Conservation (phyloP, 2,329 filamentous ascomycete genomes). For the Lasiodiplodia hormozganensis region DNA sequence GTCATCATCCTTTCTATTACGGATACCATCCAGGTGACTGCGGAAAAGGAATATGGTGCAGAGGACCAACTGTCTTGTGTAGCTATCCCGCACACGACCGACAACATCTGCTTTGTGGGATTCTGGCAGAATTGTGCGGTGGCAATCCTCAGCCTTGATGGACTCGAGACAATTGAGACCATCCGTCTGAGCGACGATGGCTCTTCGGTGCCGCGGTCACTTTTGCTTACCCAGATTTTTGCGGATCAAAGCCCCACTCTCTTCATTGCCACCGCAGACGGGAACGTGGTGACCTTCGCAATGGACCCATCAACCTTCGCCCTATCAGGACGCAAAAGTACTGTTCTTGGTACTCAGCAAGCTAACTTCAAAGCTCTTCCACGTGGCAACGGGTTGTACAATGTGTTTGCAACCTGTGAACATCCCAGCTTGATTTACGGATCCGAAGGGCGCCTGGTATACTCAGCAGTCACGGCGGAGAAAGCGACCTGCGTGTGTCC, state of each 20-base stretch:
- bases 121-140: constrained; percentile 88
- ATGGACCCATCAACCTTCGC: constrained; percentile 67
- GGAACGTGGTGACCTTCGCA: constrained; percentile 84
- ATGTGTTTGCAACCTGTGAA: constrained; percentile 92
- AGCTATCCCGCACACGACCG: constrained; percentile 70
- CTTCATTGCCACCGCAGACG: constrained; percentile 90
- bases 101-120: constrained; percentile 76
- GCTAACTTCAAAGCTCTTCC: constrained; percentile 82
- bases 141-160: constrained; percentile 73
- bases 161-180: constrained; percentile 69
- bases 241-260: constrained; percentile 72
- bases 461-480: constrained; percentile 91
- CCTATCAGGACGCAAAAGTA: constrained; percentile 77
- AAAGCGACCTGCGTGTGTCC: constrained; percentile 81
- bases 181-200: constrained; percentile 61
- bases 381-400: constrained; percentile 68
- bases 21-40: constrained; percentile 63
- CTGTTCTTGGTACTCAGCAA: constrained; percentile 85
- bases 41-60: constrained; percentile 66
- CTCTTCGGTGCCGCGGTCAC: constrained; percentile 77
- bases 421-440: constrained; percentile 94
- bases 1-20: constrained; percentile 72
- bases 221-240: constrained; percentile 80
- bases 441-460: constrained; percentile 84
- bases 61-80: constrained; percentile 86